Evolutionary conservation across 768 basidiomycete genomes (phyloP).

Genomic region (Coprinopsis strossmayeri): DNA sequence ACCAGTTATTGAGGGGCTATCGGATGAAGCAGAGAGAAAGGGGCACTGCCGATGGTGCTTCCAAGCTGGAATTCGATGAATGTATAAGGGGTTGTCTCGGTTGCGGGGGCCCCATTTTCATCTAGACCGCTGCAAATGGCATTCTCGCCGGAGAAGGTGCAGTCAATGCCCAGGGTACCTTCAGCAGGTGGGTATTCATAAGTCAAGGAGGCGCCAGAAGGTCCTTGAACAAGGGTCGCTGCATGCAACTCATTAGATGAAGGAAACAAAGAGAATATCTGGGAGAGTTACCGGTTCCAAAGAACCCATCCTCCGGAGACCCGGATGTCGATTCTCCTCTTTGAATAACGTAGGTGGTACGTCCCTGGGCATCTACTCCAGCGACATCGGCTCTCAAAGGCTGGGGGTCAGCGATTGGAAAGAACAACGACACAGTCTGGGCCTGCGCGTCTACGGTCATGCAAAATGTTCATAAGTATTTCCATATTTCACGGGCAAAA

Average conservation of each 20-base stretch:
- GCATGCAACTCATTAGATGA: too few species aligned
- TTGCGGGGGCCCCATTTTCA: slow-evolving; percentile 12
- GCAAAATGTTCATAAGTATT: too few species aligned
- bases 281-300: background rate
- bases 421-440: slow-evolving; percentile 30
- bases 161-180: slow-evolving; percentile 16
- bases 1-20: background rate
- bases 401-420: background rate
- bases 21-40: background rate
- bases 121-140: slow-evolving; percentile 18
- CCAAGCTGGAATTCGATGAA: background rate
- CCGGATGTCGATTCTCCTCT: background rate
- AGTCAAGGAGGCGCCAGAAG: slow-evolving; percentile 16
- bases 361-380: background rate
- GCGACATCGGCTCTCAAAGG: background rate
- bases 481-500: too few species aligned
- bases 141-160: slow-evolving; percentile 13
- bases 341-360: background rate
- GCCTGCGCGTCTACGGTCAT: slow-evolving; percentile 28
- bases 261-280: background rate
- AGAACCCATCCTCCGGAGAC: background rate
- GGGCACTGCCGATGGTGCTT: background rate
- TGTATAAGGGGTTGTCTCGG: slow-evolving; percentile 10
- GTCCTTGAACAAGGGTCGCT: slow-evolving; percentile 23
- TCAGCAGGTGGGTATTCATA: slow-evolving; percentile 10